Evolutionary conservation across 208 protist species (phyloP).

Genomic region (Trypanosoma theileri): DNA sequence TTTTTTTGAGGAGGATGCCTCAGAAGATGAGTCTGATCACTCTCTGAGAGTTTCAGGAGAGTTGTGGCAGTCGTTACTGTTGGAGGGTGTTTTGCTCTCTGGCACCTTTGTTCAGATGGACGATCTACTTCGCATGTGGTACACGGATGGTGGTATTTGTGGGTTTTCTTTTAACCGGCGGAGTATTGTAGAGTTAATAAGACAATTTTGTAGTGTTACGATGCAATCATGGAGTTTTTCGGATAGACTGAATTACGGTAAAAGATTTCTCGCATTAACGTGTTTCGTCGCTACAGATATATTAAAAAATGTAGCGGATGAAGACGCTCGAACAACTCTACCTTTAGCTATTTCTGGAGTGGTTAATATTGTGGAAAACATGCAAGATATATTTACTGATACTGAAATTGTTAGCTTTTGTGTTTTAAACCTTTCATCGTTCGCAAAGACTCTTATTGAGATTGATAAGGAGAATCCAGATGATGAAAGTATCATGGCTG

Average conservation of each 20-base stretch:
- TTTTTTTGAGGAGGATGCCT: constrained; percentile 78
- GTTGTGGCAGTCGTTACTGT: constrained; percentile 58
- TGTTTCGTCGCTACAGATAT: constrained; percentile 16
- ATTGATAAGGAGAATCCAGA: constrained; percentile 38
- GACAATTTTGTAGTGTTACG: constrained; percentile 21
- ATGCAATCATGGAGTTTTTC: constrained; percentile 18
- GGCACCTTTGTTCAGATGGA: constrained; percentile 3
- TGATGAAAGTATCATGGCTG: constrained; percentile 64
- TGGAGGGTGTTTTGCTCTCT: constrained; percentile 22
- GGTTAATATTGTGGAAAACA: constrained; percentile 25
- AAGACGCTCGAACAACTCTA: constrained; percentile 12
- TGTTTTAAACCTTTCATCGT: constrained; percentile 18
- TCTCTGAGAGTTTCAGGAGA: constrained; percentile 46
- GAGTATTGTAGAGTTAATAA: constrained; percentile 24
- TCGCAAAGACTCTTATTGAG: constrained; percentile 29
- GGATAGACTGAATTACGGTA: constrained; percentile 18
- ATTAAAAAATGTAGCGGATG: constrained; percentile 2
- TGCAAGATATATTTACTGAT: constrained; percentile 19
- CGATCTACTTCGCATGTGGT: constrained; percentile 21
- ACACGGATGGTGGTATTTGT: constrained; percentile 21
- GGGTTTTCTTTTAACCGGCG: constrained; percentile 12
- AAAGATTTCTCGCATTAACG: constrained; percentile 22
- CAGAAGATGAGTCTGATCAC: constrained; percentile 42
- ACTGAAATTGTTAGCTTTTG: constrained; percentile 5
- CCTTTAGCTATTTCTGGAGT: constrained; percentile 25